phyloP scores from a whole-genome alignment of 148 eudicot species.

The Dianthus caryophyllus region DNA sequence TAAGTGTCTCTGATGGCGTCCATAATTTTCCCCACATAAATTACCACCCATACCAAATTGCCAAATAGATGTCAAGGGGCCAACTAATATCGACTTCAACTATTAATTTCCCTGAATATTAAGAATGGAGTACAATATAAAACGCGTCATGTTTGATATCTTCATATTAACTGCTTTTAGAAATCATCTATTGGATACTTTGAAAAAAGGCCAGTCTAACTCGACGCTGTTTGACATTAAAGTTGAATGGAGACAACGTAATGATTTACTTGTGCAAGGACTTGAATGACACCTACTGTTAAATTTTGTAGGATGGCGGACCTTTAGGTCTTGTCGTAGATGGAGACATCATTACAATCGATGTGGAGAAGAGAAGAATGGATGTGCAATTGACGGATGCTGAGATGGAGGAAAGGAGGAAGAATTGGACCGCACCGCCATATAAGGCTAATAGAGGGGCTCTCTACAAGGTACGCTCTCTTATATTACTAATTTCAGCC shows the following conservation, averaged over 20 bases:
- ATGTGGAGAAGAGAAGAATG: conserved; percentile 63
- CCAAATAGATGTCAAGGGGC: too few species aligned
- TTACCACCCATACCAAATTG: too few species aligned
- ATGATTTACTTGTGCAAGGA: neutral
- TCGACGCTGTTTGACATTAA: too few species aligned
- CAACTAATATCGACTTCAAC: too few species aligned
- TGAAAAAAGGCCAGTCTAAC: too few species aligned
- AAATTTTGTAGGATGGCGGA: conserved; percentile 72
- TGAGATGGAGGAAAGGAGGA: conserved; percentile 63
- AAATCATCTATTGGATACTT: too few species aligned
- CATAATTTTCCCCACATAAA: neutral
- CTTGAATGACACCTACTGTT: neutral
- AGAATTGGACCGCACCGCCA: conserved; percentile 66
- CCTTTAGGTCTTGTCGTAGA: conserved; percentile 78
- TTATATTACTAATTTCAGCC: neutral
- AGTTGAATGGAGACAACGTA: too few species aligned
- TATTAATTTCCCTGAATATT: too few species aligned
- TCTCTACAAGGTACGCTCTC: conserved; percentile 63
- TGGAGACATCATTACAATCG: conserved; percentile 76
- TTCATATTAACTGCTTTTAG: too few species aligned
- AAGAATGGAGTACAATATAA: too few species aligned
- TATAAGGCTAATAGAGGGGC: conserved; percentile 73
- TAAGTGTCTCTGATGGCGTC: neutral
- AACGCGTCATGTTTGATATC: too few species aligned
- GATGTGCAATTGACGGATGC: conserved; percentile 64